These are phyloP conservation scores for Nitzschia palea DNA, from an alignment of 108 stramenopile genomes.

Conservation along the genomic window DNA sequence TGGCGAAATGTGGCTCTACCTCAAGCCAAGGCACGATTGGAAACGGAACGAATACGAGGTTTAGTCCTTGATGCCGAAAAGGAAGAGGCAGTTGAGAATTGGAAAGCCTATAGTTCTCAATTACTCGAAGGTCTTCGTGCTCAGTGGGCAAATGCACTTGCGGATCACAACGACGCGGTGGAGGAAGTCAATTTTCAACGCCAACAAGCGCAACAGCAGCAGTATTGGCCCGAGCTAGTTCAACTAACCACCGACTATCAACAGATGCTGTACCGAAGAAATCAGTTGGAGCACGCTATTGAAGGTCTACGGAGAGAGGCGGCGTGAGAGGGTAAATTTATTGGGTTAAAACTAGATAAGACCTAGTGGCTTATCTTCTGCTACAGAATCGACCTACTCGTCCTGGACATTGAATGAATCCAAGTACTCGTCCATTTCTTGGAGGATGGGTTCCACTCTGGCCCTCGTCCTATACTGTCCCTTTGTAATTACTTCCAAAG, in stretches of 20 bases:
- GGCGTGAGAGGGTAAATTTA: neutral
- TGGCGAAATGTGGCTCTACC: constrained; percentile 21
- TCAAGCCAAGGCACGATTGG: constrained; percentile 40
- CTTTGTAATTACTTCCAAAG: constrained; percentile 12
- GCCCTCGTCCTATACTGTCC: constrained; percentile 25
- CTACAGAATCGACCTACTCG: neutral
- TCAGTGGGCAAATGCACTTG: constrained; percentile 26
- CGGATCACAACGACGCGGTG: constrained; percentile 46
- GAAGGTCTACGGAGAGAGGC: constrained; percentile 35
- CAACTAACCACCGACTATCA: constrained; percentile 42
- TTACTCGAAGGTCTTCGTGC: constrained; percentile 29
- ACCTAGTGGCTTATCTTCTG: neutral
- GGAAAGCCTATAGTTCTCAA: constrained; percentile 40
- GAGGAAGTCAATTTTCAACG: constrained; percentile 69
- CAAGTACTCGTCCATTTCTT: constrained; percentile 28
- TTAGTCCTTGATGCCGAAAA: constrained; percentile 63
- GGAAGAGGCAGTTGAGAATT: constrained; percentile 40
- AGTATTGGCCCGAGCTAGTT: constrained; percentile 33
- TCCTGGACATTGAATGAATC: constrained; percentile 16
- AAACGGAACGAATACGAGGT: constrained; percentile 55
- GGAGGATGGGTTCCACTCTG: constrained; percentile 33
- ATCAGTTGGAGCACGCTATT: constrained; percentile 54
- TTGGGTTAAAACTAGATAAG: neutral
- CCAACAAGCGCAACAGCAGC: constrained; percentile 53
- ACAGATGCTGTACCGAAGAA: constrained; percentile 53